Conservation (phyloP, 805 yeast genomes). For the Starmerella apis region DNA sequence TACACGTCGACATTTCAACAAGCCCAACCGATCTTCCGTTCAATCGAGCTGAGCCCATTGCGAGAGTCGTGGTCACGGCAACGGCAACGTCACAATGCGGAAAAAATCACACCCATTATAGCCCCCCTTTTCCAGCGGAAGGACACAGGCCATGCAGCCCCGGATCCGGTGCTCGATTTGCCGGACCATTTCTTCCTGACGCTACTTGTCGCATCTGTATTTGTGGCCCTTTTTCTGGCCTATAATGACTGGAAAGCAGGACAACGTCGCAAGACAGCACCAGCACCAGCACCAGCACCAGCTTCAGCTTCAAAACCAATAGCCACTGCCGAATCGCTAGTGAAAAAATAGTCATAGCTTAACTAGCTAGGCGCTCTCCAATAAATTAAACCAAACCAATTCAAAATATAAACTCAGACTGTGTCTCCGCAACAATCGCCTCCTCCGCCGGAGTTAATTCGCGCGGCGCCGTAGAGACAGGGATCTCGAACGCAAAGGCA, state of each 20-base stretch:
- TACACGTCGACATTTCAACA: slow-evolving; percentile 38
- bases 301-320: background rate
- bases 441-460: slow-evolving; percentile 19
- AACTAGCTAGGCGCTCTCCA: background rate
- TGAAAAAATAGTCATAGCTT: background rate
- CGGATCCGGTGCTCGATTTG: slow-evolving; percentile 18
- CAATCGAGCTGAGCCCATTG: slow-evolving; percentile 28
- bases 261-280: background rate
- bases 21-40: slow-evolving; percentile 24
- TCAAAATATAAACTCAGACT: slow-evolving; percentile 14
- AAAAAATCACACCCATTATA: slow-evolving; percentile 20
- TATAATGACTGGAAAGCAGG: slow-evolving; percentile 7
- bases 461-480: slow-evolving; percentile 6
- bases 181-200: slow-evolving; percentile 24
- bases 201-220: slow-evolving; percentile 19
- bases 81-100: slow-evolving; percentile 11
- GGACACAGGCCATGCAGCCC: slow-evolving; percentile 16
- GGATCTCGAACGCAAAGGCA: slow-evolving; percentile 12
- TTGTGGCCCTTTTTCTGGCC: slow-evolving; percentile 16
- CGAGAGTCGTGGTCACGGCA: slow-evolving; percentile 25
- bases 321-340: background rate
- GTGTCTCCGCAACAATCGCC: slow-evolving; percentile 13
- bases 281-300: background rate
- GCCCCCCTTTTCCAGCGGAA: slow-evolving; percentile 20
- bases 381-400: background rate